phyloP scores from a whole-genome alignment of 768 basidiomycete genomes.

The Crucibulum laeve region DNA sequence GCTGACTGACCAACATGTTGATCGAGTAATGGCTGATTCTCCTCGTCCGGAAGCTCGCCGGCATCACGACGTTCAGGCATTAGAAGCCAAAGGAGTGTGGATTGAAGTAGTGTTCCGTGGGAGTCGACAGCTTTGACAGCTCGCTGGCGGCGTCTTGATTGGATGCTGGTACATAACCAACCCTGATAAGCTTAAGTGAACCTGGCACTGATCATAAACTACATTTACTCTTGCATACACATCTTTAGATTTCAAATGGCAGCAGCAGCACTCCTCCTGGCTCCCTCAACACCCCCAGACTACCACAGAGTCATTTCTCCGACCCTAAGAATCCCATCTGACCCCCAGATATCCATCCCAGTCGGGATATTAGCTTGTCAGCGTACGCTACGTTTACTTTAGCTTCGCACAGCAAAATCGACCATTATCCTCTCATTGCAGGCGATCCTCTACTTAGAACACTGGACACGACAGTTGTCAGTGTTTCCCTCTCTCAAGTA shows the following conservation, averaged over 20 bases:
- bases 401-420: not conserved
- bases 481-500: constrained; percentile 41
- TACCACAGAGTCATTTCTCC: constrained; percentile 67
- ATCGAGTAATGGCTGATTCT: constrained; percentile 7
- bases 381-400: constrained; percentile 35
- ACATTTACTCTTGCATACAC: not conserved
- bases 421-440: constrained; percentile 17
- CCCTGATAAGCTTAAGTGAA: too few species aligned
- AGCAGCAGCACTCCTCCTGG: constrained; percentile 38
- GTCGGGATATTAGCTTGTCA: constrained; percentile 80
- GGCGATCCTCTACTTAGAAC: constrained; percentile 67
- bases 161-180: too few species aligned
- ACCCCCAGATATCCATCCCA: constrained; percentile 48
- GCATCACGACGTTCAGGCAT: not conserved
- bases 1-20: not conserved
- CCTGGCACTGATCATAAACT: too few species aligned
- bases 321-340: constrained; percentile 49
- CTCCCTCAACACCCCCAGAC: constrained; percentile 42
- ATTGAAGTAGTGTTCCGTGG: not conserved
- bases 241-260: constrained; percentile 21
- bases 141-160: too few species aligned
- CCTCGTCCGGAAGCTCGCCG: not conserved
- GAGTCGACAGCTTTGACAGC: too few species aligned
- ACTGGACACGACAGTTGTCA: constrained; percentile 54
- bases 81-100: not conserved